A percentile compares a stretch with the other conserved stretches of the same genome.
Conservation (phyloP, 139 green algal species). For the Chlorella sp. region DNA sequence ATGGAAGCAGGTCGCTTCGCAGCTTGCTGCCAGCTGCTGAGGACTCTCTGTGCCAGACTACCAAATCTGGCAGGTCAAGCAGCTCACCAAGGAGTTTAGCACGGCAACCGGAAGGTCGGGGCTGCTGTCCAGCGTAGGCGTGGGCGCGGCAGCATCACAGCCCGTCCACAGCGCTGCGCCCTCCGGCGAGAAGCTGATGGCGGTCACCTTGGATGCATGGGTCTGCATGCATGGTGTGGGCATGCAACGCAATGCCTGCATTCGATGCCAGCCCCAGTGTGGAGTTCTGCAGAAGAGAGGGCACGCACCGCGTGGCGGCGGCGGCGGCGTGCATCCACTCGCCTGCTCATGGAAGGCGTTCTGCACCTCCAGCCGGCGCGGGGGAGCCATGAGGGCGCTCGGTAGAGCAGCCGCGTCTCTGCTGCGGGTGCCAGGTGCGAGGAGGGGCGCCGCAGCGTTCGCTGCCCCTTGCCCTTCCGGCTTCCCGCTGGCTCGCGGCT, state of each 20-base stretch:
- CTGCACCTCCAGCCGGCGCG: background rate
- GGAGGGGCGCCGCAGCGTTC: no score
- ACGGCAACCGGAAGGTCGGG: background rate
- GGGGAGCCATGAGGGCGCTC: no score
- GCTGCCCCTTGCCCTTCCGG: no score
- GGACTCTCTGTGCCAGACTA: no score
- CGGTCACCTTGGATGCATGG: slow-evolving; percentile 6
- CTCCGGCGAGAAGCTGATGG: background rate
- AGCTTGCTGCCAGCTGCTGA: no score
- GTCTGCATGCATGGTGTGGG: background rate
- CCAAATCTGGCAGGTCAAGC: background rate
- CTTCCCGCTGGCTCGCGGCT: no score
- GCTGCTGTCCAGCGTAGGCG: background rate
- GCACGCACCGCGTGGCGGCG: no score
- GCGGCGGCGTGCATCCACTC: background rate
- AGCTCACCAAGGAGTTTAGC: background rate
- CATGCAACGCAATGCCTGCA: no score
- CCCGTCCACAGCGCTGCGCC: slow-evolving; percentile 16
- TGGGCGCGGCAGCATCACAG: slow-evolving; percentile 22
- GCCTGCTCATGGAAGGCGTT: background rate
- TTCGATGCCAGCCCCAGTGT: no score
- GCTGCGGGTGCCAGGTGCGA: no score
- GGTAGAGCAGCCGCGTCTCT: no score
- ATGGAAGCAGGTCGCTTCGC: background rate
- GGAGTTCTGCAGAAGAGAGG: no score